phyloP scores from a whole-genome alignment of 257 asterid genomes.

The Anisodus acutangulus region DNA sequence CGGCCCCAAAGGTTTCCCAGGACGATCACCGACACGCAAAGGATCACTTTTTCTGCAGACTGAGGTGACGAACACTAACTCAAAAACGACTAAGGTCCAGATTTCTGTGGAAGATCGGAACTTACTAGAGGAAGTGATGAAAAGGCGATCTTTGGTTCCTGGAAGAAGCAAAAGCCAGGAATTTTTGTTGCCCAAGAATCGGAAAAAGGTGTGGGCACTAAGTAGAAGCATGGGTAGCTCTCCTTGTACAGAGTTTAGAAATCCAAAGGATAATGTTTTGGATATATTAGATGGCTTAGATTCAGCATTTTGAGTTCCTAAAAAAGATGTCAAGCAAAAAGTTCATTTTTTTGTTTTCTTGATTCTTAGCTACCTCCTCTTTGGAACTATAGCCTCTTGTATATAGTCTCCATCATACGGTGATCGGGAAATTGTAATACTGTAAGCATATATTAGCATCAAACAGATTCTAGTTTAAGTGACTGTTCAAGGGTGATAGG shows the following conservation, averaged over 20 bases:
- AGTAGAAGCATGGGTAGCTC: constrained; percentile 84
- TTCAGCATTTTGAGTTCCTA: constrained; percentile 51
- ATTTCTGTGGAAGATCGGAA: constrained; percentile 71
- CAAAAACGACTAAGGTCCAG: constrained; percentile 35
- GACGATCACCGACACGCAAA: constrained; percentile 64
- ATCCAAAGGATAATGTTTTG: constrained; percentile 56
- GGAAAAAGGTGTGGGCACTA: constrained; percentile 50
- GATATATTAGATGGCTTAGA: constrained; percentile 83
- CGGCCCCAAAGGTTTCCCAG: constrained; percentile 51
- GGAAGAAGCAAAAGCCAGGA: constrained; percentile 95
- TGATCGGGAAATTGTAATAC: neutral
- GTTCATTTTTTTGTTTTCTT: constrained; percentile 41
- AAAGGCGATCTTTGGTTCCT: constrained; percentile 55
- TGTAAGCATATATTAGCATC: constrained; percentile 14
- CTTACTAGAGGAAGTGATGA: constrained; percentile 76
- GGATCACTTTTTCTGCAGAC: constrained; percentile 36
- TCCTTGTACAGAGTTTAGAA: constrained; percentile 50
- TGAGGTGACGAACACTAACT: constrained; percentile 25
- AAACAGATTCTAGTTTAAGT: constrained; percentile 21
- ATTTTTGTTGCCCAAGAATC: constrained; percentile 46
- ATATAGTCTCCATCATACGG: constrained; percentile 31
- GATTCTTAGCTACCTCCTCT: constrained; percentile 29
- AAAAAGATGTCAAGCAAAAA: constrained; percentile 23
- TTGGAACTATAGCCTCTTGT: constrained; percentile 42
- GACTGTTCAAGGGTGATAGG: neutral